Evolutionary conservation across 2,329 filamentous ascomycete species (phyloP), one percentile per base, ranked within the genome.

Genomic region (Intubia oerlemansii): DNA sequence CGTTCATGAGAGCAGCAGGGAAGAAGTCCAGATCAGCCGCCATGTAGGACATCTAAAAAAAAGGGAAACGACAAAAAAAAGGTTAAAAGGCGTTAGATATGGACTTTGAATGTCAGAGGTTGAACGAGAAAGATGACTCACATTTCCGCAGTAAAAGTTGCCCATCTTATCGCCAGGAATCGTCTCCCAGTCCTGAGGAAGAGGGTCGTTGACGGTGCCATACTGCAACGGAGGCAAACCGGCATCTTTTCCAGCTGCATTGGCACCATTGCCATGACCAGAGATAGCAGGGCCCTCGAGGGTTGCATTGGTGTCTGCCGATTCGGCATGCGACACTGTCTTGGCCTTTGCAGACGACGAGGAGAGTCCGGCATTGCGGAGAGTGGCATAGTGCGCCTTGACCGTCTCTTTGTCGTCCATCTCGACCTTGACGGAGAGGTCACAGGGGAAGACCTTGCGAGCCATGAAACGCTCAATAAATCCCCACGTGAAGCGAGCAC

Each of bases 71-170:
- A 18, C 7, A 16, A 12, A 18, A n/a, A 17, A 19, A 11, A n/a
- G n/a, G n/a, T n/a, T n/a, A n/a, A n/a, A n/a, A n/a, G n/a, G n/a
- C n/a, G n/a, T n/a, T n/a, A n/a, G n/a, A n/a, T n/a, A n/a, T n/a
- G n/a, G n/a, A n/a, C n/a, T n/a, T n/a, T n/a, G n/a, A n/a, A n/a
- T n/a, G n/a, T n/a, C 5, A n/a, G 11, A 16, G 6, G 5, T 12
- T 20, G 9, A 29, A 24, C 19, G 17, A 10, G 11, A 14, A 10
- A 10, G 3, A 17, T 17, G 13, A 54, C 66, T 53, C 44, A 73
- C 70, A 47, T 93, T 98, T 36, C 88, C 88, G 18, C 74, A 78
- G 51, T 90, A 95, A 47, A 98, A 91, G 43, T 80, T 93, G 26
- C 82, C 82, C 31, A 98, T 56, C 17, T 74, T 79, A 36, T 88